A percentile compares a stretch with the other conserved stretches of the same genome.
phyloP scores from a whole-genome alignment of 257 asterid species.

The Solanum medicagineum region DNA sequence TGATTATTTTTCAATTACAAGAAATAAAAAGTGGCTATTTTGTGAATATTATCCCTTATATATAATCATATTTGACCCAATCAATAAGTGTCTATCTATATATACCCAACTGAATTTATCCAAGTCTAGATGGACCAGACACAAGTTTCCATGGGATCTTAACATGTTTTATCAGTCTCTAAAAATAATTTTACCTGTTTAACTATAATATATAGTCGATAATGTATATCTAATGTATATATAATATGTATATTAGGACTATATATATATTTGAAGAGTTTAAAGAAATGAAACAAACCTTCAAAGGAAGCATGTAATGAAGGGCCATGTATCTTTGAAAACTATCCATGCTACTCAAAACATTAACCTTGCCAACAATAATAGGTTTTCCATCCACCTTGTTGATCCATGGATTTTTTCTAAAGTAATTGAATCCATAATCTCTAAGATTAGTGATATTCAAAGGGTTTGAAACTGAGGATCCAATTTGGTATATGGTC shows the following conservation, averaged over 20 bases:
- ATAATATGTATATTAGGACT: neutral
- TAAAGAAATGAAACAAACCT: slow-evolving; percentile 26
- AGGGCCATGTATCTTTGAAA: slow-evolving; percentile 49
- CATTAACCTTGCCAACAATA: slow-evolving; percentile 43
- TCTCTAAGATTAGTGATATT: slow-evolving; percentile 29
- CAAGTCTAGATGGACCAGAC: neutral
- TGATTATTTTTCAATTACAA: too few species aligned
- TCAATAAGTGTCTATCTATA: neutral
- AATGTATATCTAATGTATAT: neutral
- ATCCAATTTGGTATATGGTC: slow-evolving; percentile 65
- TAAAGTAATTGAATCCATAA: slow-evolving; percentile 39
- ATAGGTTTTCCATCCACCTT: slow-evolving; percentile 49
- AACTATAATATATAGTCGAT: neutral
- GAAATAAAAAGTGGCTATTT: too few species aligned
- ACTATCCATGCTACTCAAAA: slow-evolving; percentile 49
- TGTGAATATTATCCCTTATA: neutral
- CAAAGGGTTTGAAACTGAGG: slow-evolving; percentile 69
- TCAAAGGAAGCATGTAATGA: slow-evolving; percentile 63
- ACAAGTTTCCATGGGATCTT: neutral
- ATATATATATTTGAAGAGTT: neutral
- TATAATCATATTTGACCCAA: neutral
- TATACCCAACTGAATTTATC: neutral
- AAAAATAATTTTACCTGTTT: neutral
- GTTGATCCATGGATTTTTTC: slow-evolving; percentile 64
- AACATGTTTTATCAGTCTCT: neutral